Percentiles rank a stretch among this genome's conserved stretches.
phyloP scores from a whole-genome alignment of 331 rosid species.

The Malus hybrid region DNA sequence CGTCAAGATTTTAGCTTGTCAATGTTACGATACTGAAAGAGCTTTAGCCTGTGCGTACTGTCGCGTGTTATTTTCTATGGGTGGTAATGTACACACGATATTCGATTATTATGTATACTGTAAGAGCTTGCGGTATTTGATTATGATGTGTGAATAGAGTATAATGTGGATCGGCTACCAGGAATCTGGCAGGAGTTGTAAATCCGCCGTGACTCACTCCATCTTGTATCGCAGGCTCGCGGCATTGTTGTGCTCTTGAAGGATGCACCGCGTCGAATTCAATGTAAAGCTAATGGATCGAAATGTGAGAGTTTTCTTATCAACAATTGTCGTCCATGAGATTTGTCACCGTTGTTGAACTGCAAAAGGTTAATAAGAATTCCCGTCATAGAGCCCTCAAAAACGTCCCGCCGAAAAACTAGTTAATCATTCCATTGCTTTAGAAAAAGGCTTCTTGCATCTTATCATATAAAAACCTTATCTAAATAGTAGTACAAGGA shows the following conservation, averaged over 20 bases:
- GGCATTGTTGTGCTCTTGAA: too few relatives aligned
- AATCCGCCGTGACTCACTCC: background rate
- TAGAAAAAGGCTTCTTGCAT: background rate
- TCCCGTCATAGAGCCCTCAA: too few relatives aligned
- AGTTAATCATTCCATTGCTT: background rate
- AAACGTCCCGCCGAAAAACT: too few relatives aligned
- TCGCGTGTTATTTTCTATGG: background rate
- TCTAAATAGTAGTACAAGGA: background rate
- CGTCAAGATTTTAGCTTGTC: conserved; percentile 21
- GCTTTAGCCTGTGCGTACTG: conserved; percentile 14
- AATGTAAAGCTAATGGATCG: background rate
- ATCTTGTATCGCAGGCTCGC: too few relatives aligned
- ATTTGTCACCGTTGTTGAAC: too few relatives aligned
- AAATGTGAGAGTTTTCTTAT: background rate
- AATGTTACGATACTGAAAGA: background rate
- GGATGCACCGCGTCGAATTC: background rate
- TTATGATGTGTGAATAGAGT: too few relatives aligned
- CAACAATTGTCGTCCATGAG: too few relatives aligned
- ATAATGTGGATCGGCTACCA: too few relatives aligned
- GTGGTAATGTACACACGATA: background rate
- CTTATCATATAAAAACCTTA: background rate
- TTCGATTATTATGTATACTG: background rate
- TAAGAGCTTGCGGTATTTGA: too few relatives aligned
- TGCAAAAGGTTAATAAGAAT: too few relatives aligned
- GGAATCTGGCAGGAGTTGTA: background rate